Percentiles rank a stretch among this genome's conserved stretches.
These are phyloP conservation scores for Neocatenulostroma microsporum DNA, from an alignment of 2,329 filamentous ascomycete genomes.

Conservation along the genomic window DNA sequence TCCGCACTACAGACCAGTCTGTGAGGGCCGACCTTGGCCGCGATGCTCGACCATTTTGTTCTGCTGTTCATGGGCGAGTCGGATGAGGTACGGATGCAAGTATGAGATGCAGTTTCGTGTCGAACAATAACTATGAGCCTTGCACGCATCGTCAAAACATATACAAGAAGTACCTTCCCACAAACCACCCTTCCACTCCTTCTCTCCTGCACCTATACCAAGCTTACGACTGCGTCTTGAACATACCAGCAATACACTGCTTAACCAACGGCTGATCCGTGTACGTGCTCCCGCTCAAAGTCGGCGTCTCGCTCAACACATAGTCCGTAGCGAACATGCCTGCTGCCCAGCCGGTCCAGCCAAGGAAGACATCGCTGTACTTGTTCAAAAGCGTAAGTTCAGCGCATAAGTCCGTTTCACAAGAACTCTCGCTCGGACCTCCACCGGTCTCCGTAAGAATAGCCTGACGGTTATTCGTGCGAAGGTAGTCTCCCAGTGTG, in stretches of 20 bases:
- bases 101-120: too few species aligned
- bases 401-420: constrained; percentile 16
- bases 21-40: too few species aligned
- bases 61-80: too few species aligned
- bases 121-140: too few species aligned
- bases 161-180: too few species aligned
- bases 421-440: constrained; percentile 27
- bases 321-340: constrained; percentile 25
- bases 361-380: constrained; percentile 26
- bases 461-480: constrained; percentile 31
- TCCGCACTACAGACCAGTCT: too few species aligned
- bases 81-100: too few species aligned
- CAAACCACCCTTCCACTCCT: too few species aligned
- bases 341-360: constrained; percentile 29
- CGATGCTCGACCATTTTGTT: too few species aligned
- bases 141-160: too few species aligned
- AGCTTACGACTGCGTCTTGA: too few species aligned
- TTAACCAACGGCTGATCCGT: constrained; percentile 18
- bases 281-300: constrained; percentile 9
- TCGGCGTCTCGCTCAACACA: constrained; percentile 24
- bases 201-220: too few species aligned
- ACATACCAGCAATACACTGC: constrained; percentile 19
- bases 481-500: constrained; percentile 30
- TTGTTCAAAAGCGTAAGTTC: constrained; percentile 19
- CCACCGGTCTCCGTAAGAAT: constrained; percentile 38